Evolutionary conservation across 2,329 filamentous ascomycete genomes (phyloP), one percentile per base, ranked within the genome.

Genomic region (Pyrenochaeta sp.): DNA sequence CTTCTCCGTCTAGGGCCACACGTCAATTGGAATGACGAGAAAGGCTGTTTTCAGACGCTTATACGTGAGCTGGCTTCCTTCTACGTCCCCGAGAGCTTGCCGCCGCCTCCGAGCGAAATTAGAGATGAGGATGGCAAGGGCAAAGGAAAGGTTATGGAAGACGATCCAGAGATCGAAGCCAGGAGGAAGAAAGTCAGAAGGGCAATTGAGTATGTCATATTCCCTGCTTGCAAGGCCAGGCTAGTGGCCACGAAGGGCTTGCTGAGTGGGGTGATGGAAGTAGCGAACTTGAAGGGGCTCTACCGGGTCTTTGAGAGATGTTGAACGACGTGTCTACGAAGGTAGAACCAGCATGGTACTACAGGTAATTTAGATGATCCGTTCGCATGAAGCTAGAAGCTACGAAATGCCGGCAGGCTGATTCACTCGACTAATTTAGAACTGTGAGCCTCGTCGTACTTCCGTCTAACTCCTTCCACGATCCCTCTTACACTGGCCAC

Each of bases 251-350:
- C 94, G 7, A 87, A 82, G 53, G 79, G 81, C 4, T 73, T 97
- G 60, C 82, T 95, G 73, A 83, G 85, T 36, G 88, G 85, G 0
- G 84, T 96, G 8, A 75, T 96, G 32, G 93, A 99, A 72, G 84
- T 96, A 35, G 93, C 94, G 2, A 90, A 95, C 73, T 72, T 97
- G 46, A 97, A 96, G 71, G 91, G 92, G 0, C 68, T 99, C 44
- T 99, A 99, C 71, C 79, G 89, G 31, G 92, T 97, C 3, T 99
- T 99, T 77, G 94, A 99, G 74, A 78, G 94, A 41, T 97, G 94
- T 70, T 97, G 31, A 39, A 17, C 17, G 23, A 24, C n/a, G 23
- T n/a, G n/a, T n/a, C n/a, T n/a, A n/a, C n/a, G n/a, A n/a, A n/a
- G n/a, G n/a, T n/a, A n/a, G n/a, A n/a, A n/a, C n/a, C n/a, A n/a